Conservation (phyloP, 805 yeast species). For the Lipomyces starkeyi region DNA sequence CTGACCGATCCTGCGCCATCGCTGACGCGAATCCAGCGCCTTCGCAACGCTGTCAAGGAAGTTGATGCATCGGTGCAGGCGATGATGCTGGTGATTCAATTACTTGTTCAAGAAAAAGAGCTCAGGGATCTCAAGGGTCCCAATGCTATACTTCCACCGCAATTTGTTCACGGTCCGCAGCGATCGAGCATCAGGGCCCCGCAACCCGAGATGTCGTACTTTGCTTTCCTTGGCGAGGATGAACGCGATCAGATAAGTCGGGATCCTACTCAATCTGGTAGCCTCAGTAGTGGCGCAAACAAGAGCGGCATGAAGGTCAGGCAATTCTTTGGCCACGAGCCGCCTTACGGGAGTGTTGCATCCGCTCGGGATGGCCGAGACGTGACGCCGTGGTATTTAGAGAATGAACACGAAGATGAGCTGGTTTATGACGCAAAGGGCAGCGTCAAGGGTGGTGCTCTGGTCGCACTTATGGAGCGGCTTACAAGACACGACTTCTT, state of each 20-base stretch:
- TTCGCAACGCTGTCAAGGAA: constrained; percentile 17
- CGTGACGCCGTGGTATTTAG: constrained; percentile 57
- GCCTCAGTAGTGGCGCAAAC: neutral
- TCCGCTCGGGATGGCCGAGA: constrained; percentile 17
- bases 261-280: neutral
- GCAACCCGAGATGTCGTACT: neutral
- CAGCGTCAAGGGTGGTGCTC: constrained; percentile 77
- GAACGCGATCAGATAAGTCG: neutral
- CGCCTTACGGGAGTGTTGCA: constrained; percentile 21
- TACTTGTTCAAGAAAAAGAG: constrained; percentile 34
- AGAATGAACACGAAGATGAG: constrained; percentile 57
- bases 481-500: constrained; percentile 71
- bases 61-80: constrained; percentile 27
- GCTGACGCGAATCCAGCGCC: constrained; percentile 12
- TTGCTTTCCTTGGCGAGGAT: neutral
- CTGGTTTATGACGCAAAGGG: constrained; percentile 69
- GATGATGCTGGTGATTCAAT: constrained; percentile 23
- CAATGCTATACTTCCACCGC: neutral
- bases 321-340: constrained; percentile 31
- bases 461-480: constrained; percentile 72
- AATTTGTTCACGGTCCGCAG: neutral
- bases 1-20: neutral
- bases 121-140: constrained; percentile 18
- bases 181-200: neutral
- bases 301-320: constrained; percentile 31